Evolutionary conservation across 2,329 filamentous ascomycete species (phyloP), one percentile per base, ranked within the genome.

Genomic region (Fusarium domesticum): DNA sequence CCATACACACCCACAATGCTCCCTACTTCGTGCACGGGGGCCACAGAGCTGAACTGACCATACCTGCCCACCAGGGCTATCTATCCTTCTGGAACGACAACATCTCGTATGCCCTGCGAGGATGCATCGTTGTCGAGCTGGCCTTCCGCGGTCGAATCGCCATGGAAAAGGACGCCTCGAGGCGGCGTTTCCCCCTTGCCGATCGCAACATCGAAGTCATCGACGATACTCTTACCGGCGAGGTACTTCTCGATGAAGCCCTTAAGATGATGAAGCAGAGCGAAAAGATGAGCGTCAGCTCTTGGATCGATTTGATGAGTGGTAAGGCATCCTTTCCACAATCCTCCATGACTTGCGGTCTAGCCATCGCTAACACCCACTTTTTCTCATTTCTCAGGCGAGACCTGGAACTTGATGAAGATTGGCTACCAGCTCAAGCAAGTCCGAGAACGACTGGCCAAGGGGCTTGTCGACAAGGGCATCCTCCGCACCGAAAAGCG

Each of bases 21-120:
- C 30, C 32, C 32, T 32, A 35, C 35, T 14, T 32, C 39, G 41
- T 45, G 49, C 33, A 39, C 16, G 17, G 17, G n/a, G 18, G 25
- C 14, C 37, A 35, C 30, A 33, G 17, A 34, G 36, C 50, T 48
- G 37, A 53, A 38, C 31, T 15, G 37, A n/a, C n/a, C n/a, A n/a
- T 20, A 23, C 46, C 31, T 11, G 37, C 11, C n/a, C 18, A 32
- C 41, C 65, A 96, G 90, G 93, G 93, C 56, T 97, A 98, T 66
- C 83, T 98, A 53, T 97, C 92, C 20, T 98, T 98, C 72, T 98
- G 93, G 93, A 98, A 98, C 72, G 93, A 98, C 72, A 98, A 98
- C 73, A 98, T 98, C 64, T 96, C 91, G 48, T 98, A 98, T 69
- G 93, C 93, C 55, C 79, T 98, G 51, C 85, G 93, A 67, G 93